Evolutionary conservation across 768 basidiomycete genomes (phyloP), one percentile per base, ranked within the genome.

Genomic region (Psilocybe azurescens): DNA sequence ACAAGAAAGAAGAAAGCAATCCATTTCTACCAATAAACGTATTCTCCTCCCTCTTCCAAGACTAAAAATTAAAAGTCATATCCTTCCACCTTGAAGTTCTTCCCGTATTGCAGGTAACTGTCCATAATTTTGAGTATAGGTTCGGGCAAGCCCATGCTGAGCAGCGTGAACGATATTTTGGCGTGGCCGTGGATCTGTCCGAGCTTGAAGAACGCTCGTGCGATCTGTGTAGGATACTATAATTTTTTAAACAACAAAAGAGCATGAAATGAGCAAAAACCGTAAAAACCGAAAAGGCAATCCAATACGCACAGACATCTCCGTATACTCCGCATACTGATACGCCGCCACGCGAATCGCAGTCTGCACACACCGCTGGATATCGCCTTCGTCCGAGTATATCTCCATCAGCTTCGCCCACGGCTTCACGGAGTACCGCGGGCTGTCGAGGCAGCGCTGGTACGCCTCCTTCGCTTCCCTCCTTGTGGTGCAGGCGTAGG

Each of bases 391-490:
- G 2, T 95, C 95, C n/a, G 94, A 89, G 67, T 97, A 99, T 86
- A 89, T 92, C 76, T 98, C 95, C 80, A 99, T 86, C 53, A 99
- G 76, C 75, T 95, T 96, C 53, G 85, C 78, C 94, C 97, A 96
- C 3, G 96, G 95, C 74, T 97, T 98, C 61, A 89, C 84, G 4
- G 92, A 90, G 75, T 97, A 99, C 24, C 91, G 82, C 28, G 88
- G 84, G 33, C 87, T 81, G 67, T 99, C 97, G 38, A 99, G 86
- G 75, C 95, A 95, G 8, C 96, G 88, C 72, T 97, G 95, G 72
- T 91, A 99, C 3, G 95, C 96, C 72, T 99, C 97, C 76, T 99
- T 99, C 38, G 95, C 95, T 71, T 99, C 97, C 97, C 71, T 99
- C 97, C 74, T 94, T 96, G 79, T 99, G 97, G 70, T 97, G 93